Evolutionary conservation across 176 grass and related monocot genomes (phyloP), one percentile per base, ranked within the genome.

Genomic region (Pharus latifolius): DNA sequence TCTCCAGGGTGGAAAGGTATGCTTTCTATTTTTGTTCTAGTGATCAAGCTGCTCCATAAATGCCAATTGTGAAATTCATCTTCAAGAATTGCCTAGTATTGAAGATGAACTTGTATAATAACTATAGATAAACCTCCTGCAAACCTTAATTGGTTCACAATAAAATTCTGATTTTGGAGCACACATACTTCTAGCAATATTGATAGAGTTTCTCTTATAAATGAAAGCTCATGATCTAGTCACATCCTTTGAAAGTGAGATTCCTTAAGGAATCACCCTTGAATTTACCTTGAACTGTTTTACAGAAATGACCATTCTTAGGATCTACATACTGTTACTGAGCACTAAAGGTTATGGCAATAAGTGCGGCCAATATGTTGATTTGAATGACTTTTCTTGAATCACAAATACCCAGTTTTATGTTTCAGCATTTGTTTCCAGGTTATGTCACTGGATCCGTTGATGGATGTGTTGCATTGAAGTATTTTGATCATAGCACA

Each of bases 381-480:
- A 69, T 70, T 20, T 15, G 2, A 17, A 60, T n/a, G n/a, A 51
- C 5, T 59, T 5, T 49, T 68, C 65, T 65, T 31, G 0, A 64
- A 34, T 47, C 20, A 40, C 46, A 57, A 6, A 56, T 26, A 24
- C 68, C 52, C 30, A 23, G 1, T 23, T 77, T 22, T 67, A 54
- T 35, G 19, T 63, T n/a, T 28, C 17, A 35, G 33, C 10, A 41
- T 72, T 79, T 74, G n/a, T 37, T 7, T 19, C 43, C 74, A 95
- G 91, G 86, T 60, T 95, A 86, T 46, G 56, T 47, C 8, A 61
- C 49, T 24, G 91, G 83, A 29, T 86, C 83, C 50, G 58, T 86
- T 8, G 83, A 87, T 63, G 86, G 91, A 27, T 53, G 17, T 60
- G 91, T 90, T 75, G 80, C 76, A 27, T 13, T 95, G 41, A 86